Base-by-base conservation (phyloP, 148 eudicot genomes). In the Hydrangea macrophylla region DNA sequence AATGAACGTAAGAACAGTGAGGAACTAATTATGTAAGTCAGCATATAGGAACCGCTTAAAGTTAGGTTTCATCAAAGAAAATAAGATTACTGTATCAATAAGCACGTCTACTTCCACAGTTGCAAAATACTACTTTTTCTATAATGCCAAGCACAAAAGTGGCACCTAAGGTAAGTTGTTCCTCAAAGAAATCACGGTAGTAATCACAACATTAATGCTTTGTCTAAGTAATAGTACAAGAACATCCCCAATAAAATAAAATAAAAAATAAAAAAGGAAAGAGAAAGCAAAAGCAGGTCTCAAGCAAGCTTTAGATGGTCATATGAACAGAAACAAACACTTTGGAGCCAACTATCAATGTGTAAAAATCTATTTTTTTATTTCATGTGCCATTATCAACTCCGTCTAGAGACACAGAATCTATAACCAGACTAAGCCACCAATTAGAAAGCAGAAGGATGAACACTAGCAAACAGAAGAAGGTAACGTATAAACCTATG, bases 251-350 rank as follows among this genome's bases (percentile, higher is more conserved):
- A 42, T 15, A 42, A 42, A 42, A 42, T 42, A 17, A 13, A 1
- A n/a, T n/a, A n/a, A n/a, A n/a, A n/a, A n/a, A n/a, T n/a, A 45
- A n/a, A n/a, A n/a, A 45, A 0, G 20, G 22, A 17, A 45, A 45
- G 20, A 13, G 18, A 45, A 45, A 13, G 20, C 0, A 45, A 2
- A 17, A 45, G 20, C 2, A 45, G 89, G 81, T 94, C 97, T 58
- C 96, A 82, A 69, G 13, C 18, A 45, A 13, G 45, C 13, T 40
- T 40, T 40, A 42, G 11, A 42, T 42, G 17, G 17, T 7, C 11
- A 42, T 42, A 42, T 11, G 48, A 9, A n/a, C n/a, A n/a, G n/a
- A n/a, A n/a, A n/a, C n/a, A n/a, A n/a, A n/a, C n/a, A n/a, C n/a
- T n/a, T n/a, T n/a, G n/a, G n/a, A n/a, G n/a, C n/a, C n/a, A n/a